phyloP scores from a whole-genome alignment of 2,329 filamentous ascomycete species.

The Penicillium sp. region DNA sequence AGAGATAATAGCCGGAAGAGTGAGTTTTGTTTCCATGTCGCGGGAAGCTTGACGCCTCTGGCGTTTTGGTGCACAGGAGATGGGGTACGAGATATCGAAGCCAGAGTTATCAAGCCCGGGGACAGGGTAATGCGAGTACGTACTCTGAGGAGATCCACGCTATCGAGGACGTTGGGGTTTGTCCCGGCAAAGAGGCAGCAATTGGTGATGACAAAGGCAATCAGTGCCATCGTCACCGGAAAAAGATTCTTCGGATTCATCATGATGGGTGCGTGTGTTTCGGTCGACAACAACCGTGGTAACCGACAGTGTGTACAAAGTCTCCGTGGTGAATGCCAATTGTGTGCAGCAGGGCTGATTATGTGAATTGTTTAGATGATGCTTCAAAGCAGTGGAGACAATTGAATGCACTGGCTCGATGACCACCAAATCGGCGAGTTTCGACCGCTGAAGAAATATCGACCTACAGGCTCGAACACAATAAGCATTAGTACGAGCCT shows the following conservation, averaged over 20 bases:
- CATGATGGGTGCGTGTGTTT: conserved; percentile 8
- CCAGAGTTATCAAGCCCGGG: too few relatives aligned
- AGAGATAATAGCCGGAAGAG: conserved; percentile 22
- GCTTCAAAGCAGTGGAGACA: too few relatives aligned
- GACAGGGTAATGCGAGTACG: conserved; percentile 9
- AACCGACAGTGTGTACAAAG: too few relatives aligned
- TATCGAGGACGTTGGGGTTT: conserved; percentile 51
- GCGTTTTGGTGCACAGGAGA: too few relatives aligned
- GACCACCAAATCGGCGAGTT: too few relatives aligned
- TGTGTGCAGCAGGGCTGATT: too few relatives aligned
- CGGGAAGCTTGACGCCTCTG: background rate
- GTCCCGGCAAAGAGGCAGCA: conserved; percentile 58
- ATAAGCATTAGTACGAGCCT: too few relatives aligned
- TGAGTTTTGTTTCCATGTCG: conserved; percentile 20
- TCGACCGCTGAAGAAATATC: too few relatives aligned
- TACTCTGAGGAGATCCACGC: conserved; percentile 53
- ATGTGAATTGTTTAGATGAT: background rate
- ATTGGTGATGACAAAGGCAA: conserved; percentile 53
- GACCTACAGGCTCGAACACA: too few relatives aligned
- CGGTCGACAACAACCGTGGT: background rate
- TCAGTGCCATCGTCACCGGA: conserved; percentile 47
- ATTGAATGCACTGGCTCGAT: too few relatives aligned
- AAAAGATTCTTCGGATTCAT: conserved; percentile 30
- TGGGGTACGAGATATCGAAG: too few relatives aligned
- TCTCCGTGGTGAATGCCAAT: too few relatives aligned